These are phyloP conservation scores for Orbilia ellipsospora DNA, from an alignment of 2,329 filamentous ascomycete species.

Conservation along the genomic window DNA sequence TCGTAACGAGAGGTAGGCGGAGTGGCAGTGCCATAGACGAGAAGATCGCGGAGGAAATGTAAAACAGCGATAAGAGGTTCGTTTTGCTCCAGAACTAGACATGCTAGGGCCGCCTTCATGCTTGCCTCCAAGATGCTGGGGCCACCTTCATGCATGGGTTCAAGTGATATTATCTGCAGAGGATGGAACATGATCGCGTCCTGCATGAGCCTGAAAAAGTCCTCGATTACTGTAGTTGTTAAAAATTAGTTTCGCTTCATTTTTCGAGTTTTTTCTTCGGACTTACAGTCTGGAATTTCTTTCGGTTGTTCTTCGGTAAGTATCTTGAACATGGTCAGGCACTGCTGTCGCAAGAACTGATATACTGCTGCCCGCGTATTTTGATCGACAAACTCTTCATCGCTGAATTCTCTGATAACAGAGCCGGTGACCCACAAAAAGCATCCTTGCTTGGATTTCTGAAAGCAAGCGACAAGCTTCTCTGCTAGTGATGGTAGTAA, in stretches of 20 bases:
- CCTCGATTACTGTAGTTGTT: slow-evolving; percentile 77
- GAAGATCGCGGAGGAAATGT: slow-evolving; percentile 90
- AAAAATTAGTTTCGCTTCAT: slow-evolving; percentile 30
- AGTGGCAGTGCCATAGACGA: slow-evolving; percentile 80
- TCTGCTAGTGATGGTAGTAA: slow-evolving; percentile 86
- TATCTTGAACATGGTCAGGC: slow-evolving; percentile 86
- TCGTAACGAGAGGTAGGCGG: slow-evolving; percentile 72
- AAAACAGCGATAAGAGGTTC: slow-evolving; percentile 91
- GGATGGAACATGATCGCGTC: slow-evolving; percentile 95
- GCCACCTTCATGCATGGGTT: slow-evolving; percentile 87
- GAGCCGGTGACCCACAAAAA: slow-evolving; percentile 99
- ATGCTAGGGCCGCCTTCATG: slow-evolving; percentile 85
- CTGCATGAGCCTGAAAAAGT: slow-evolving; percentile 92
- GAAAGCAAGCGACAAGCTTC: slow-evolving; percentile 86
- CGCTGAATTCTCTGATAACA: slow-evolving; percentile 94
- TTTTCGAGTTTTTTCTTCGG: background rate
- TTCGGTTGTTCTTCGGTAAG: slow-evolving; percentile 81
- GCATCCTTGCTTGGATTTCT: slow-evolving; percentile 87
- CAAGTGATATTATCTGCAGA: slow-evolving; percentile 79
- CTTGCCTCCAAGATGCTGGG: slow-evolving; percentile 83
- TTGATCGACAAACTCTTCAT: slow-evolving; percentile 83
- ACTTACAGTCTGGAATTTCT: slow-evolving; percentile 66
- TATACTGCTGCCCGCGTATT: slow-evolving; percentile 89
- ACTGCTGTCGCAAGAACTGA: slow-evolving; percentile 92
- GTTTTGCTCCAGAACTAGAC: slow-evolving; percentile 87